These are phyloP conservation scores for Corchorus olitorius DNA, from an alignment of 345 rosid species.

Conservation along the genomic window DNA sequence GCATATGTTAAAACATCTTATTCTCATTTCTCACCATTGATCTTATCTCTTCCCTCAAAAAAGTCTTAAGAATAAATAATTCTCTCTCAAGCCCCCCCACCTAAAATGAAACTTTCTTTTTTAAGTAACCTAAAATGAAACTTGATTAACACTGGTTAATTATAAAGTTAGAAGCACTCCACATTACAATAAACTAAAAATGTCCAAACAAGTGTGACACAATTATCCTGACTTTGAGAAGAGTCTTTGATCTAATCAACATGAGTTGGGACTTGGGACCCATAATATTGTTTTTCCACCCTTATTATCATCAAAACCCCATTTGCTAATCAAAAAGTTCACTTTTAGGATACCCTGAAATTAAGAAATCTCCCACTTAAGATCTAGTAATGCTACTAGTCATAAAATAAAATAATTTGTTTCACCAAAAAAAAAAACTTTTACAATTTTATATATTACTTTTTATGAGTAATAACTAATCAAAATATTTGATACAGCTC, in stretches of 20 bases:
- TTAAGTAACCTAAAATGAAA: not conserved
- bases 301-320: not conserved
- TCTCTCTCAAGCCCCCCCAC: not conserved
- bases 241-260: not conserved
- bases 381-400: not conserved
- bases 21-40: not conserved
- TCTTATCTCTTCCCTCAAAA: not conserved
- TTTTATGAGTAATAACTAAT: no score
- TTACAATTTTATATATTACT: not conserved
- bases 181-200: not conserved
- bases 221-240: not conserved
- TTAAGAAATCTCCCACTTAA: not conserved
- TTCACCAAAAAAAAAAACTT: not conserved
- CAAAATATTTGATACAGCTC: no score
- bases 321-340: not conserved
- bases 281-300: not conserved
- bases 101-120: not conserved
- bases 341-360: not conserved
- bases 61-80: not conserved
- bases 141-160: not conserved
- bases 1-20: not conserved
- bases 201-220: not conserved
- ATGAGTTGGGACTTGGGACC: not conserved
- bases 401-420: not conserved
- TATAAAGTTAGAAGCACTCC: not conserved